Base-by-base conservation (phyloP, 2,329 filamentous ascomycete genomes). In the Pseudogymnoascus sp. region DNA sequence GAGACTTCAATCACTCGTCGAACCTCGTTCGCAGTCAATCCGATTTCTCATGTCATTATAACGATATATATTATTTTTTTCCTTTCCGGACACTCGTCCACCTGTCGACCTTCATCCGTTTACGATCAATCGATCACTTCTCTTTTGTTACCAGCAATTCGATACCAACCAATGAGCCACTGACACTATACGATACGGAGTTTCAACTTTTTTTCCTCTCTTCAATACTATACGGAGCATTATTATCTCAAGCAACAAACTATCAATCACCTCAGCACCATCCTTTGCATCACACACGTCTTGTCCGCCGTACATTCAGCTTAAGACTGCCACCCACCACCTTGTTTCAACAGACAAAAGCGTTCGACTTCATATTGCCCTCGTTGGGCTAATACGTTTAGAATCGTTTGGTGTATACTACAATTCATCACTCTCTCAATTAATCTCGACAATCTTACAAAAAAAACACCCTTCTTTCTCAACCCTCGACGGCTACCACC, bases 71-170 rank as follows among this genome's bases (percentile, higher is more conserved):
- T 62, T 64, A 63, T 64, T 60, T 64, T 60, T 69, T 68, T 71
- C 65, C 64, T 69, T 70, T 62, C 62, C 64, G 69, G 68, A 68
- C 67, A 23, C 63, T 66, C 59, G 57, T 59, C 63, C 67, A 67
- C 65, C 64, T 61, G 52, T 28, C 41, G 52, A 58, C 39, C 63
- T 65, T 66, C 62, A 62, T 58, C 65, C 66, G 61, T 65, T 70
- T 66, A 71, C 70, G 70, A 71, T 64, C 68, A 58, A 66, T 82
- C 63, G 78, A 77, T 57, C 68, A 72, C 3, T 75, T 76, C 55
- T 82, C 80, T 2, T 75, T 84, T 59, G 69, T 75, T 84, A 82
- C 74, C 67, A 74, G 64, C 77, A 78, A 67, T 73, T 83, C 68
- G 63, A 70, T 70, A 70, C 69, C 67, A 67, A 63, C 71, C 68